These are phyloP conservation scores for Neolentinus lepideus DNA, from an alignment of 1,284 basidiomycete genomes.

Conservation along the genomic window DNA sequence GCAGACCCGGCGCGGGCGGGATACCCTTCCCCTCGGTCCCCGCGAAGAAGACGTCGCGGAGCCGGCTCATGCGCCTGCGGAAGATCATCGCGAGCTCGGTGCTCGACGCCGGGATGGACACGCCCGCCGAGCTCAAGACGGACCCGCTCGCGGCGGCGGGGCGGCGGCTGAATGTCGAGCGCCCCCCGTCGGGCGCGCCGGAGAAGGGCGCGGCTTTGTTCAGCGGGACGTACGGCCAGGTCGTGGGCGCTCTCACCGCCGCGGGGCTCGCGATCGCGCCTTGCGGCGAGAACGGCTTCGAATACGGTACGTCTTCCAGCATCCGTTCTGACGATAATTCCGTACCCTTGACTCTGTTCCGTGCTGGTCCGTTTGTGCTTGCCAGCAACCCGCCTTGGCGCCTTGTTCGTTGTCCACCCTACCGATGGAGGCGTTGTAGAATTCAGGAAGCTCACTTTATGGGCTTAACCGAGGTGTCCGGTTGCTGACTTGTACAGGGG, in stretches of 20 bases:
- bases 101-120: conserved; percentile 38
- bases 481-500: background rate
- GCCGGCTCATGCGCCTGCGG: conserved; percentile 29
- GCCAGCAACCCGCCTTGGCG: conserved; percentile 36
- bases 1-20: background rate
- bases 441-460: conserved; percentile 37
- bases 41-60: conserved; percentile 21
- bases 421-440: conserved; percentile 25
- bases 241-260: conserved; percentile 32
- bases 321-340: too few relatives aligned
- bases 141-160: conserved; percentile 11
- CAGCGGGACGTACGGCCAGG: conserved; percentile 42
- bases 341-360: background rate
- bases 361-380: conserved; percentile 1
- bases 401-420: conserved; percentile 34
- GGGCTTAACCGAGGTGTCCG: conserved; percentile 24
- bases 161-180: conserved; percentile 7
- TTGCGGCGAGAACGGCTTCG: conserved; percentile 27
- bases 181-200: too few relatives aligned
- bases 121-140: conserved; percentile 18
- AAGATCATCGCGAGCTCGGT: conserved; percentile 36
- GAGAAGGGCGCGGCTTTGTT: conserved; percentile 24
- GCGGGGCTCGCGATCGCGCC: conserved; percentile 34
- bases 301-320: conserved; percentile 27
- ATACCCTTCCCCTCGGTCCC: conserved; percentile 14